Evolutionary conservation across 768 basidiomycete species (phyloP).

Genomic region (Aureoboletus auriporus): DNA sequence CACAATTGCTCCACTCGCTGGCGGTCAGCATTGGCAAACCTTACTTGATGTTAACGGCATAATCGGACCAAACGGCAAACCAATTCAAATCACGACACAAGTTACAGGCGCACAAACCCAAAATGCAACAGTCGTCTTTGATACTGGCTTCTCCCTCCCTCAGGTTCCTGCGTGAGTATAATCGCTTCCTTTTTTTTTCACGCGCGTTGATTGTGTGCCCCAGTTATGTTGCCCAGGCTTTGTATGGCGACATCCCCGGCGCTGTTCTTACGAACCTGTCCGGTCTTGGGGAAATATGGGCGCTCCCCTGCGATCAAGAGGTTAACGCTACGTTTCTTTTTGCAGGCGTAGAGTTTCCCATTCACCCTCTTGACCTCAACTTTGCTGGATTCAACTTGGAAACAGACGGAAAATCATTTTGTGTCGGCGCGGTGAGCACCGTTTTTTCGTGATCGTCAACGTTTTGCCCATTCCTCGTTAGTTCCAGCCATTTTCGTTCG

Average conservation of each 20-base stretch:
- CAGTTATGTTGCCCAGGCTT: conserved; percentile 52
- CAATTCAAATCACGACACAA: conserved; percentile 41
- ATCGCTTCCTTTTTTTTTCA: conserved; percentile 4
- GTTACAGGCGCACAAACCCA: conserved; percentile 41
- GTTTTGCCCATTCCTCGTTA: conserved; percentile 20
- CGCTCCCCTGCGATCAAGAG: conserved; percentile 58
- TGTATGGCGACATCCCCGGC: conserved; percentile 54
- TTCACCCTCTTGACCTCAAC: conserved; percentile 64
- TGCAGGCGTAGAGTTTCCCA: conserved; percentile 49
- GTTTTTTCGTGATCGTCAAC: not conserved
- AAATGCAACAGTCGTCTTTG: conserved; percentile 59
- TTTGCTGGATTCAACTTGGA: conserved; percentile 15
- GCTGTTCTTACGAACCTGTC: conserved; percentile 43
- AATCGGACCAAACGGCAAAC: conserved; percentile 55
- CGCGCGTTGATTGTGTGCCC: conserved; percentile 7
- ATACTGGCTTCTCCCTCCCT: conserved; percentile 66
- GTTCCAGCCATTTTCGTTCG: conserved; percentile 68
- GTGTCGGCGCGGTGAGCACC: conserved; percentile 43
- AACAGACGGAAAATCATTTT: conserved; percentile 24
- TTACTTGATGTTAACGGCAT: conserved; percentile 60
- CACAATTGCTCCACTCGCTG: conserved; percentile 31
- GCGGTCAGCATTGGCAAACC: conserved; percentile 62
- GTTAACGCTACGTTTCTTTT: conserved; percentile 67
- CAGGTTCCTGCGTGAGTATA: conserved; percentile 51
- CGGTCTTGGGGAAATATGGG: conserved; percentile 48